phyloP scores from a whole-genome alignment of 1,284 basidiomycete species.

The Spongispora temasekensis region DNA sequence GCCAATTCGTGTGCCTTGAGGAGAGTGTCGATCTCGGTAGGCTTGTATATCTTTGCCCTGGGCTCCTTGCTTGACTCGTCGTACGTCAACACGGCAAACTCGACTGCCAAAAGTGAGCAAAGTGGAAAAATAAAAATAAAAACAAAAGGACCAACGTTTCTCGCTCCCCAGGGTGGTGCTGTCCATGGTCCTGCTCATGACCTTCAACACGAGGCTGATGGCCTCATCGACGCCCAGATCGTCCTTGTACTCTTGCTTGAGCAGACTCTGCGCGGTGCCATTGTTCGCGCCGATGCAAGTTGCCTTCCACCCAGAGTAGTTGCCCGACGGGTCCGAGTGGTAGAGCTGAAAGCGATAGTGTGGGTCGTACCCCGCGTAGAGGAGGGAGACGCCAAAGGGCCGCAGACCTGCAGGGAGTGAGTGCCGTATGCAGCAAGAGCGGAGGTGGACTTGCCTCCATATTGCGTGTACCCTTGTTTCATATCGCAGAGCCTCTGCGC shows the following conservation, averaged over 20 bases:
- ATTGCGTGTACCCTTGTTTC: slow-evolving; percentile 99
- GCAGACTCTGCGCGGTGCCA: slow-evolving; percentile 88
- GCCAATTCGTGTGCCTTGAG: slow-evolving; percentile 83
- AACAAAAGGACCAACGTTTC: slow-evolving; percentile 66
- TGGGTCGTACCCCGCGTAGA: slow-evolving; percentile 96
- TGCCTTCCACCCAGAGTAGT: slow-evolving; percentile 99
- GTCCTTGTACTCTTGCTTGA: slow-evolving; percentile 99
- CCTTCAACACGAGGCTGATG: slow-evolving; percentile 88
- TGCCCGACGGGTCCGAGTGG: slow-evolving; percentile 97
- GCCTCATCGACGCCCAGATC: slow-evolving; percentile 90
- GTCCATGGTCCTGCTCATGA: slow-evolving; percentile 99
- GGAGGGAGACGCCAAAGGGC: slow-evolving; percentile 95
- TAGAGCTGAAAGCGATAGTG: slow-evolving; percentile 98
- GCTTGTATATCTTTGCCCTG: slow-evolving; percentile 90
- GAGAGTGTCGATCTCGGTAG: slow-evolving; percentile 88
- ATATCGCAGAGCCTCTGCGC: slow-evolving; percentile 94
- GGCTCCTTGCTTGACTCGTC: slow-evolving; percentile 79
- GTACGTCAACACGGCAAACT: slow-evolving; percentile 92
- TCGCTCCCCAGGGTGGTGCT: slow-evolving; percentile 95
- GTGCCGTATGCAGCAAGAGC: not conserved
- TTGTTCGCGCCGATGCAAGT: slow-evolving; percentile 98
- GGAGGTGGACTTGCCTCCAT: slow-evolving; percentile 67
- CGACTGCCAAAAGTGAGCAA: slow-evolving; percentile 57
- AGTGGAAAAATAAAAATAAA: not conserved
- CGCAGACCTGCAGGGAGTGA: slow-evolving; percentile 69